phyloP scores from a whole-genome alignment of 1,284 basidiomycete species.

The Mrakiaceae sp. region DNA sequence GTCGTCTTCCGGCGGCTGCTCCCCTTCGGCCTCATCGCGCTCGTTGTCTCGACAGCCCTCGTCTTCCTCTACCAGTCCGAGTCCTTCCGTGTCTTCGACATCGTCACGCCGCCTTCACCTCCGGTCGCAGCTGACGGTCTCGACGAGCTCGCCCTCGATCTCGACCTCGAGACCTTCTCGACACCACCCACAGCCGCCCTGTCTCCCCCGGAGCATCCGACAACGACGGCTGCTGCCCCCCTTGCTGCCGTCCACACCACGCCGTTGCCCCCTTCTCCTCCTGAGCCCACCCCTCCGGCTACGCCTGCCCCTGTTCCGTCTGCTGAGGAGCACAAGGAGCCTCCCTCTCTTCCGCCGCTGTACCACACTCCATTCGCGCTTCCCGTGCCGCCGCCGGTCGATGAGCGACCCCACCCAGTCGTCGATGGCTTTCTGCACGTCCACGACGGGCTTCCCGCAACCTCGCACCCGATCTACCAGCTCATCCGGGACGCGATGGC shows the following conservation, averaged over 20 bases:
- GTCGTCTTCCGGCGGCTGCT: neutral
- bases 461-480: slow-evolving; percentile 34
- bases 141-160: no score
- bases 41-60: neutral
- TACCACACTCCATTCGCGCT: neutral
- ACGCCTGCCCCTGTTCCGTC: no score
- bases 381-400: neutral
- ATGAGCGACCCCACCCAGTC: slow-evolving; percentile 1
- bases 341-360: neutral
- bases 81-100: neutral
- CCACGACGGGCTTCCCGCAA: slow-evolving; percentile 6
- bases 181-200: no score
- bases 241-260: neutral
- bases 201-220: no score
- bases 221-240: neutral
- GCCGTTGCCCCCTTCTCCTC: neutral
- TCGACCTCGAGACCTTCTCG: no score
- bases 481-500: slow-evolving; percentile 30
- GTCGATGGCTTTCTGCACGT: slow-evolving; percentile 13
- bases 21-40: neutral
- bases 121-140: no score
- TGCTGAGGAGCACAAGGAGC: no score
- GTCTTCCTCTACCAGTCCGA: neutral
- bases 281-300: no score
- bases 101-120: neutral